Evolutionary conservation across 805 yeast species (phyloP).

Genomic region (Pichia sporocuriosa): DNA sequence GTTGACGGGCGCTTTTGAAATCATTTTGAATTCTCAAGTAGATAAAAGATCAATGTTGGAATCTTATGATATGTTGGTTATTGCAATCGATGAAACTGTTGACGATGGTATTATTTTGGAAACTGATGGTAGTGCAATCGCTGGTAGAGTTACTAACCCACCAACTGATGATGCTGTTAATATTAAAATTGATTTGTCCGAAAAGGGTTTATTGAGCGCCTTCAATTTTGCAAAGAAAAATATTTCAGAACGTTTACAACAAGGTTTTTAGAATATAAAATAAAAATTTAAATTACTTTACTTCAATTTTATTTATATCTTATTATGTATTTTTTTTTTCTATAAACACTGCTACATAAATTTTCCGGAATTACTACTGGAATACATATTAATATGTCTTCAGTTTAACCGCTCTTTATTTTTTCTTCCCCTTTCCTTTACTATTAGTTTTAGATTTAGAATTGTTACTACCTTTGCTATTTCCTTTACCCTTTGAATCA

Average conservation of each 20-base stretch:
- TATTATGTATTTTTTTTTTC: not conserved
- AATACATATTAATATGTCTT: not conserved
- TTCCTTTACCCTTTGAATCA: conserved; percentile 14
- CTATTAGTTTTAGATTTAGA: conserved; percentile 15
- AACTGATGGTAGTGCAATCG: conserved; percentile 79
- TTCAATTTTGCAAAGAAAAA: conserved; percentile 84
- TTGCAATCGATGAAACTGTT: conserved; percentile 85
- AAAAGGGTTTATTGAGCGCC: conserved; percentile 74
- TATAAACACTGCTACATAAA: not conserved
- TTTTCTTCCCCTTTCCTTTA: conserved; percentile 17
- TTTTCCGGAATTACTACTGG: not conserved
- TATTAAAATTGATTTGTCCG: conserved; percentile 58
- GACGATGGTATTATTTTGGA: conserved; percentile 93
- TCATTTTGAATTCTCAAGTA: conserved; percentile 59
- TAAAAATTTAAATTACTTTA: too few species aligned
- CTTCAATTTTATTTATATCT: too few species aligned
- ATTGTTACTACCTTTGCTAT: conserved; percentile 1
- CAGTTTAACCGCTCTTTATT: not conserved
- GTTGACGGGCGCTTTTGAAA: conserved; percentile 73
- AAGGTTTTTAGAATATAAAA: conserved; percentile 31
- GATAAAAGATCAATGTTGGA: conserved; percentile 77
- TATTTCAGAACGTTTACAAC: conserved; percentile 34
- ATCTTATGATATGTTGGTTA: conserved; percentile 75
- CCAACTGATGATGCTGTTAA: conserved; percentile 62
- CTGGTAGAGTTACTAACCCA: conserved; percentile 84